phyloP scores from a whole-genome alignment of 2,329 filamentous ascomycete species.

The Purpureocillium lavendulum region DNA sequence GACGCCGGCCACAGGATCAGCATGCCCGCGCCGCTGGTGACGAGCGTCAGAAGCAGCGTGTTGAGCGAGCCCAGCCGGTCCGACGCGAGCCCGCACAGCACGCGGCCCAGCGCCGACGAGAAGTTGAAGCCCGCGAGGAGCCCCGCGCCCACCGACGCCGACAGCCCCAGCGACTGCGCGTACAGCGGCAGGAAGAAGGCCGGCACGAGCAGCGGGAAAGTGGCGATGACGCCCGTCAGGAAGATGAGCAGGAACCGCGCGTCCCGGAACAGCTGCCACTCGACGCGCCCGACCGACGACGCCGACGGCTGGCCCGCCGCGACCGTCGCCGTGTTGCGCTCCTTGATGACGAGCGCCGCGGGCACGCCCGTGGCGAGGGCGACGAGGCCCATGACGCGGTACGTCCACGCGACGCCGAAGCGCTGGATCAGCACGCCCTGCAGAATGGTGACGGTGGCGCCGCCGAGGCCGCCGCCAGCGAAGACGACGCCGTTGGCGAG shows the following conservation, averaged over 20 bases:
- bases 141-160: slow-evolving; percentile 39
- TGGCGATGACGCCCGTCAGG: slow-evolving; percentile 40
- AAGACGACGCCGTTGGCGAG: slow-evolving; percentile 42
- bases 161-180: slow-evolving; percentile 39
- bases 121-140: slow-evolving; percentile 52
- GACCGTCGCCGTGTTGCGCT: slow-evolving; percentile 17
- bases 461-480: slow-evolving; percentile 34
- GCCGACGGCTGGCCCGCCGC: background rate
- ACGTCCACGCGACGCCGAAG: slow-evolving; percentile 36
- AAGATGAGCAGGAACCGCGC: slow-evolving; percentile 43
- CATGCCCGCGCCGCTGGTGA: slow-evolving; percentile 45
- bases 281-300: background rate
- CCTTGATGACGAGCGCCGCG: slow-evolving; percentile 39
- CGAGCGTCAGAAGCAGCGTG: slow-evolving; percentile 37
- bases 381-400: slow-evolving; percentile 39
- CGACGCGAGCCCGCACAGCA: slow-evolving; percentile 2
- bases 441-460: too few relatives aligned
- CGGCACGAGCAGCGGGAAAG: slow-evolving; percentile 49
- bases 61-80: slow-evolving; percentile 40
- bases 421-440: slow-evolving; percentile 7
- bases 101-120: slow-evolving; percentile 44
- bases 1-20: slow-evolving; percentile 39
- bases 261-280: slow-evolving; percentile 28
- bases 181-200: slow-evolving; percentile 52
- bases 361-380: slow-evolving; percentile 43